Percentiles rank a stretch among this genome's conserved stretches.
Conservation (phyloP, 202 grass and related monocot species). For the Dendrocalamus latiflorus region DNA sequence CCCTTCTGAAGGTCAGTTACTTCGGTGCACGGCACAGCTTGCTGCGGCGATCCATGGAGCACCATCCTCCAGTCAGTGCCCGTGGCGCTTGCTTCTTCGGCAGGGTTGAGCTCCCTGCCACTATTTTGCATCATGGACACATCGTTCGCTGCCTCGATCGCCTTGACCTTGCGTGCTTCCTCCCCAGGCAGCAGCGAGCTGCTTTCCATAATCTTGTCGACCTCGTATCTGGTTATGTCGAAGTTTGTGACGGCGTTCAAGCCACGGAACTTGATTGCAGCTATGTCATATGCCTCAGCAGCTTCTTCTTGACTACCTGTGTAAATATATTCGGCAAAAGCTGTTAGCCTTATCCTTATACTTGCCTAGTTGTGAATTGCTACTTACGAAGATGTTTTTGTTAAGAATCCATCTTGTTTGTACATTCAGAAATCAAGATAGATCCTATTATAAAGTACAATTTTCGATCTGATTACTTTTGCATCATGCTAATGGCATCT, state of each 20-base stretch:
- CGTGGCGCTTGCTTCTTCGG: not conserved
- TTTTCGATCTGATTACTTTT: conserved; percentile 31
- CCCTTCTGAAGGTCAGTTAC: conserved; percentile 21
- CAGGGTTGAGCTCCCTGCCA: conserved; percentile 7
- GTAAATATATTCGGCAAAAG: not conserved
- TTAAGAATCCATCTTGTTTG: not conserved
- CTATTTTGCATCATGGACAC: not conserved
- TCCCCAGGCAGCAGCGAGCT: conserved; percentile 58
- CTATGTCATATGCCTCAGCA: conserved; percentile 93
- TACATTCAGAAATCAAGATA: conserved; percentile 6
- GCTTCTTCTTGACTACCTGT: conserved; percentile 87
- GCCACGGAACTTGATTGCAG: conserved; percentile 96
- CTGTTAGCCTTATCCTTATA: not conserved
- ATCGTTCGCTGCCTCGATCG: not conserved
- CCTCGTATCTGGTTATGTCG: conserved; percentile 74
- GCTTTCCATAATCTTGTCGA: conserved; percentile 75
- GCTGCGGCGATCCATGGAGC: conserved; percentile 33
- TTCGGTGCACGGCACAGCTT: conserved; percentile 14
- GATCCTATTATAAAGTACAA: conserved; percentile 21
- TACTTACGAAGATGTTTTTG: no score
- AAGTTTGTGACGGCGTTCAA: conserved; percentile 91
- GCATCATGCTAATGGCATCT: conserved; percentile 1
- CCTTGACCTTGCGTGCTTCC: conserved; percentile 57
- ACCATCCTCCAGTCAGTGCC: conserved; percentile 52
- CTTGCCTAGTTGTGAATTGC: not conserved